Percentiles rank a stretch among this genome's conserved stretches.
Conservation (phyloP, 106 monocot species). For the Xerophyta viscosa region DNA sequence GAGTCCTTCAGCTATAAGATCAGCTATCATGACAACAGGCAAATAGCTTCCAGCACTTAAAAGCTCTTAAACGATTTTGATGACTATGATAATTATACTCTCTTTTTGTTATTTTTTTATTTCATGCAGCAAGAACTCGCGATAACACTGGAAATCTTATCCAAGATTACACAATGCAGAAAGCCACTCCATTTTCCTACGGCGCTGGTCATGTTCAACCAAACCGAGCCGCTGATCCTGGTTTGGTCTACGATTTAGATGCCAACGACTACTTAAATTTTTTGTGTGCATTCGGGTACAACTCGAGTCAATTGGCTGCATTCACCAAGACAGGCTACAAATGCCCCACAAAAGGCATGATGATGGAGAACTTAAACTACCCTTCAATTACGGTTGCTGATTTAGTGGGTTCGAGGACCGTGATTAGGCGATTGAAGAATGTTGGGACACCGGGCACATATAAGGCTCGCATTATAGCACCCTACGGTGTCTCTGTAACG, state of each 20-base stretch:
- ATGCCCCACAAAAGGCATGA: constrained; percentile 22
- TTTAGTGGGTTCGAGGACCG: constrained; percentile 8
- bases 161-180: neutral
- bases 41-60: neutral
- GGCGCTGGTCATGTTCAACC: constrained; percentile 42
- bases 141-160: constrained; percentile 18
- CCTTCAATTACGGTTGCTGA: constrained; percentile 42
- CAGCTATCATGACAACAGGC: constrained; percentile 63
- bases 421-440: constrained; percentile 49
- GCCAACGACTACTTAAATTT: constrained; percentile 34
- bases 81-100: no score
- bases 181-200: constrained; percentile 28
- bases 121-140: constrained; percentile 17
- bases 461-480: constrained; percentile 16
- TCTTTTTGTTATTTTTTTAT: neutral
- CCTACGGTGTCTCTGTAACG: constrained; percentile 19
- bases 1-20: constrained; percentile 40
- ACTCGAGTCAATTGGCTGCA: constrained; percentile 3
- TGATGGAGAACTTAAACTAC: constrained; percentile 51
- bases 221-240: constrained; percentile 41
- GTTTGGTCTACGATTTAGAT: constrained; percentile 44
- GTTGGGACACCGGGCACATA: constrained; percentile 54
- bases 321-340: constrained; percentile 10
- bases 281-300: constrained; percentile 36
- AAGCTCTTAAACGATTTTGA: no score